These are phyloP conservation scores for Xylaria sp. DNA, from an alignment of 2,329 filamentous ascomycete species.

Conservation along the genomic window DNA sequence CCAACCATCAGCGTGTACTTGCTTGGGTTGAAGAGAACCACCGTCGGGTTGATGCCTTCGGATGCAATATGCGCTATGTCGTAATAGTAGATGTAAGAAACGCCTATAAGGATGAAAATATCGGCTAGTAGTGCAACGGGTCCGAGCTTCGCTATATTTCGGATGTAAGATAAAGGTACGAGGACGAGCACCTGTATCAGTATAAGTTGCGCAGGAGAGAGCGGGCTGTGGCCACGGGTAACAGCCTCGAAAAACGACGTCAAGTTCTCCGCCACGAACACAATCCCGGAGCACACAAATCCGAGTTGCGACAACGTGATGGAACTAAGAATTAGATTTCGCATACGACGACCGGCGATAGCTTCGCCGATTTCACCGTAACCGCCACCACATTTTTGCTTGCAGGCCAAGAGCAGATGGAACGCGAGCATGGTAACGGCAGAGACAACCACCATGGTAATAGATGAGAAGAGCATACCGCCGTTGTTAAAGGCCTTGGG, in stretches of 20 bases:
- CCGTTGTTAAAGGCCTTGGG: conserved; percentile 82
- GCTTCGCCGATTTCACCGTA: conserved; percentile 79
- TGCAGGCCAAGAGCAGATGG: conserved; percentile 75
- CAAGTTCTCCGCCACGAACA: conserved; percentile 81
- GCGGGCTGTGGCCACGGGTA: conserved; percentile 57
- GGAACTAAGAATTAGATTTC: conserved; percentile 73
- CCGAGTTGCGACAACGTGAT: conserved; percentile 80
- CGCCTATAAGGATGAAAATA: conserved; percentile 75
- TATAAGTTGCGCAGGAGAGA: conserved; percentile 71
- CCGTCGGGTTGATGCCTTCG: conserved; percentile 67
- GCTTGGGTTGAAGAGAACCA: conserved; percentile 76
- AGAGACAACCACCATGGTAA: conserved; percentile 74
- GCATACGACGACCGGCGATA: conserved; percentile 72
- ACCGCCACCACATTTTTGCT: conserved; percentile 71
- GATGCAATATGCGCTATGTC: conserved; percentile 68
- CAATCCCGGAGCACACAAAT: conserved; percentile 81
- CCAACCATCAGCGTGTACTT: conserved; percentile 78
- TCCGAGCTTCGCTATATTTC: conserved; percentile 80
- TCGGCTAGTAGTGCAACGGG: conserved; percentile 76
- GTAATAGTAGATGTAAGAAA: conserved; percentile 79
- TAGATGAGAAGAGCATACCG: conserved; percentile 78
- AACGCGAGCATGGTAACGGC: conserved; percentile 76
- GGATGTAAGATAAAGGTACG: conserved; percentile 74
- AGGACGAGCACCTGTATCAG: conserved; percentile 72
- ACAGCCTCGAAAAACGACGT: conserved; percentile 74